Conservation (phyloP, 805 yeast species). For the Hanseniaspora hatyaiensis region DNA sequence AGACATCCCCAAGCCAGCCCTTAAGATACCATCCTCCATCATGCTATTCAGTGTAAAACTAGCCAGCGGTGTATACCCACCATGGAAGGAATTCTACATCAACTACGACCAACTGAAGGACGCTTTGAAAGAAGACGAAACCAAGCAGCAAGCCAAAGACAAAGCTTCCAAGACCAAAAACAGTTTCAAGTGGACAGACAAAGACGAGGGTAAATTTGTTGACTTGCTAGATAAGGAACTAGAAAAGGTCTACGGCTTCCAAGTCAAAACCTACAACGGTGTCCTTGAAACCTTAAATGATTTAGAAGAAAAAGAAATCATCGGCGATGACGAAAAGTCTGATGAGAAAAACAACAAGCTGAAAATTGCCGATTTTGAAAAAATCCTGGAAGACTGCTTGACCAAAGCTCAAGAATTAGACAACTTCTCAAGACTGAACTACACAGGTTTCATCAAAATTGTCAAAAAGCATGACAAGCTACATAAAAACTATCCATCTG, state of each 20-base stretch:
- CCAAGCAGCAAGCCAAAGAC: slow-evolving; percentile 24
- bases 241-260: slow-evolving; percentile 69
- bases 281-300: slow-evolving; percentile 52
- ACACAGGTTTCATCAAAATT: slow-evolving; percentile 87
- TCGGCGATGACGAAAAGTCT: slow-evolving; percentile 35
- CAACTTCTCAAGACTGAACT: slow-evolving; percentile 80
- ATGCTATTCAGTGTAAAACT: slow-evolving; percentile 85
- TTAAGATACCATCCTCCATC: no score
- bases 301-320: slow-evolving; percentile 37
- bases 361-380: slow-evolving; percentile 52
- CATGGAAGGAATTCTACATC: slow-evolving; percentile 73
- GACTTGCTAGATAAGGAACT: slow-evolving; percentile 53
- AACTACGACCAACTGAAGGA: slow-evolving; percentile 55
- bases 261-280: slow-evolving; percentile 52
- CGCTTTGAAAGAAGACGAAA: slow-evolving; percentile 56
- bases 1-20: no score
- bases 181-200: slow-evolving; percentile 44
- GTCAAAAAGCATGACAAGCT: slow-evolving; percentile 92
- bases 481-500: slow-evolving; percentile 71
- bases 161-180: slow-evolving; percentile 18
- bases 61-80: slow-evolving; percentile 67
- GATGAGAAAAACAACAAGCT: slow-evolving; percentile 32
- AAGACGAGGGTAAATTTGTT: slow-evolving; percentile 61
- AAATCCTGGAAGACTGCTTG: slow-evolving; percentile 59
- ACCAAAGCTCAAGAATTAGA: slow-evolving; percentile 74